phyloP scores from a whole-genome alignment of 2,329 filamentous ascomycete species.

The Fusarium globosum region DNA sequence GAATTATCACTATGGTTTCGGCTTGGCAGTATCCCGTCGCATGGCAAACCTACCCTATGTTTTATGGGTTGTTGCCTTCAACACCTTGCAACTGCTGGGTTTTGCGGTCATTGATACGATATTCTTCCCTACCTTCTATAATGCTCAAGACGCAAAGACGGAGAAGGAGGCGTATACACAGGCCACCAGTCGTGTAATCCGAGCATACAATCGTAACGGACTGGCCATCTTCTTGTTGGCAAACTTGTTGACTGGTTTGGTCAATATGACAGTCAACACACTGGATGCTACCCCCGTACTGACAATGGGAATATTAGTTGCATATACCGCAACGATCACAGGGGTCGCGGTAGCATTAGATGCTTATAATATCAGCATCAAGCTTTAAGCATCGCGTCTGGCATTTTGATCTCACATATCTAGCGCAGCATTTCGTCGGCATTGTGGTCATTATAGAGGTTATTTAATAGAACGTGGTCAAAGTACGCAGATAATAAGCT shows the following conservation, averaged over 20 bases:
- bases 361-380: constrained; percentile 74
- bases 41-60: constrained; percentile 95
- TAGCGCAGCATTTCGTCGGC: neutral
- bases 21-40: constrained; percentile 83
- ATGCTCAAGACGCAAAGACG: constrained; percentile 61
- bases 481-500: neutral
- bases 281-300: constrained; percentile 72
- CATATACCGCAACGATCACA: constrained; percentile 76
- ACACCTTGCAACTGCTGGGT: constrained; percentile 81
- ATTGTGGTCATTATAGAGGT: neutral
- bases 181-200: constrained; percentile 84
- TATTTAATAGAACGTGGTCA: neutral
- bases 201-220: constrained; percentile 89
- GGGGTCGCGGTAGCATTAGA: constrained; percentile 75
- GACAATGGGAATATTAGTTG: constrained; percentile 80
- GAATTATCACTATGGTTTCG: constrained; percentile 75
- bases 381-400: constrained; percentile 60
- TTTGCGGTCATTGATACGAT: constrained; percentile 83
- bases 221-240: constrained; percentile 86
- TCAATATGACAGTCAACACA: constrained; percentile 89
- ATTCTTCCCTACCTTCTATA: constrained; percentile 80
- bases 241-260: constrained; percentile 87
- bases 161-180: constrained; percentile 73
- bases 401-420: neutral
- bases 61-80: constrained; percentile 92